Evolutionary conservation across 148 eudicot genomes (phyloP).

Genomic region (Camellia lanceoleosa): DNA sequence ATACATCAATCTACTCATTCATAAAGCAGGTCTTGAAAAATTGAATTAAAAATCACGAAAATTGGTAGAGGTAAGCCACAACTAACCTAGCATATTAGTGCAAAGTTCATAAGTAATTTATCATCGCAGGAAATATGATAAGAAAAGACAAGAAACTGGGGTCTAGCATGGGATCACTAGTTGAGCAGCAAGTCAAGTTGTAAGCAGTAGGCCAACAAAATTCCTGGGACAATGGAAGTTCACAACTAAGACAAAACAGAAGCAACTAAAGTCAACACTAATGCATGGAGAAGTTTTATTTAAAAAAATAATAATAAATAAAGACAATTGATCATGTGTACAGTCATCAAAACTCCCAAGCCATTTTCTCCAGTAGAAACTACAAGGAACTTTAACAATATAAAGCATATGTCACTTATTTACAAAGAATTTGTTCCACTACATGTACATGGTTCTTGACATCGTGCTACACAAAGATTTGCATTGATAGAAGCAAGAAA

Average conservation of each 20-base stretch:
- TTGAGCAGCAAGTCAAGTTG: neutral
- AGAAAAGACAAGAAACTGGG: neutral
- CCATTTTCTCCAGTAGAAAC: neutral
- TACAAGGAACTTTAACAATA: neutral
- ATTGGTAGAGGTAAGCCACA: neutral
- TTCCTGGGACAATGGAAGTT: neutral
- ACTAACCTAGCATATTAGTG: neutral
- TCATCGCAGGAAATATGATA: neutral
- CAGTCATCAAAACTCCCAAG: neutral
- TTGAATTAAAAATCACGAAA: neutral
- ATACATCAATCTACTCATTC: neutral
- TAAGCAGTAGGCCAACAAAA: neutral
- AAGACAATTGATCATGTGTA: neutral
- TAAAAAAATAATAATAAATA: neutral
- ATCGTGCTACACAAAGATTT: neutral
- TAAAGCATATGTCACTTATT: neutral
- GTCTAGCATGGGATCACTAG: neutral
- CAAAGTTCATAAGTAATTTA: neutral
- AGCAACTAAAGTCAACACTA: neutral
- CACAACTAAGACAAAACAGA: neutral
- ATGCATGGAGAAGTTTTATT: neutral
- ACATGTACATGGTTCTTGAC: neutral
- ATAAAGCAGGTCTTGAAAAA: neutral
- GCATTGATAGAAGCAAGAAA: neutral
- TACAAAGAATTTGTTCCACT: neutral